These are phyloP conservation scores for Naganishia sp. DNA, from an alignment of 1,284 basidiomycete species.

Conservation along the genomic window DNA sequence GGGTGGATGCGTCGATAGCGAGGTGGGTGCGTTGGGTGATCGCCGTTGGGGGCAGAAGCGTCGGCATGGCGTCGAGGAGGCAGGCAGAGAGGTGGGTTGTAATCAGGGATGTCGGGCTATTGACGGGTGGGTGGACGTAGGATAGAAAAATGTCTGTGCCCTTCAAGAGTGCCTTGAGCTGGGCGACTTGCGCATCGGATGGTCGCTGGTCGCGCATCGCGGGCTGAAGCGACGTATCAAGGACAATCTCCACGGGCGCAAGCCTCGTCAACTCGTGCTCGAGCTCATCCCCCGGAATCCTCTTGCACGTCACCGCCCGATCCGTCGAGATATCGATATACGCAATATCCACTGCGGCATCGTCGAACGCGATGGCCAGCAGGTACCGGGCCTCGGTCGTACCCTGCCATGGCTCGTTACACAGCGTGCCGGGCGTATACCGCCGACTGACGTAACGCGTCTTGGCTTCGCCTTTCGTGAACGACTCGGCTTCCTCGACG, in stretches of 20 bases:
- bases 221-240: constrained; percentile 45
- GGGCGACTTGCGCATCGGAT: not conserved
- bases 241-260: constrained; percentile 76
- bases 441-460: constrained; percentile 80
- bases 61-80: constrained; percentile 77
- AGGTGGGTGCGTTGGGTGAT: constrained; percentile 66
- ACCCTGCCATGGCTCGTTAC: constrained; percentile 83
- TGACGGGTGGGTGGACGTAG: not conserved
- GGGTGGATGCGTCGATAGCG: constrained; percentile 85
- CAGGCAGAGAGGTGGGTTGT: constrained; percentile 69
- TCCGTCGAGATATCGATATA: constrained; percentile 91
- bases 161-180: constrained; percentile 15
- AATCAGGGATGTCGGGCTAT: constrained; percentile 47
- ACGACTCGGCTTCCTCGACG: constrained; percentile 71
- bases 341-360: constrained; percentile 62
- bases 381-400: constrained; percentile 85
- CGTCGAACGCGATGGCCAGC: constrained; percentile 63
- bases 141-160: constrained; percentile 17
- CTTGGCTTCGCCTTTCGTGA: constrained; percentile 32
- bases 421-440: constrained; percentile 86
- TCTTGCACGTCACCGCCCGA: constrained; percentile 72
- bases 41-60: constrained; percentile 64
- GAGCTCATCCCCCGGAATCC: constrained; percentile 60
- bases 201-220: no score
- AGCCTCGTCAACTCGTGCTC: constrained; percentile 83